phyloP scores from a whole-genome alignment of 208 protist genomes.

The Naegleria gruberi region DNA sequence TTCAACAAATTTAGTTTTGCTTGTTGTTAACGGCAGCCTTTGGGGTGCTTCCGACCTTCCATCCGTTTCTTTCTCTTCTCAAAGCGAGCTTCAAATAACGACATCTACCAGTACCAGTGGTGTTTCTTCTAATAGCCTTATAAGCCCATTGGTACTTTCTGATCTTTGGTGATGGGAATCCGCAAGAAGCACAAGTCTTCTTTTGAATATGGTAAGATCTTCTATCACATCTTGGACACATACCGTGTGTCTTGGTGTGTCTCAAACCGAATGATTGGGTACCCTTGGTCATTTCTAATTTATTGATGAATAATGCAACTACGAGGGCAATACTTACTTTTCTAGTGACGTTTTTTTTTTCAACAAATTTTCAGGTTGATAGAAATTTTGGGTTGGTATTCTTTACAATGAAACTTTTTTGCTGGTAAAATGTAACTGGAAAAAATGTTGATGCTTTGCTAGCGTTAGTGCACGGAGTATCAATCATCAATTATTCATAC shows the following conservation, averaged over 20 bases:
- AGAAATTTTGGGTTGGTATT: too few species aligned
- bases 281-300: slow-evolving; percentile 63
- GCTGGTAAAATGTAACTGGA: too few species aligned
- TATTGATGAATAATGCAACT: not conserved
- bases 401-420: too few species aligned
- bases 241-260: slow-evolving; percentile 86
- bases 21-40: not conserved
- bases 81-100: slow-evolving; percentile 91
- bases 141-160: slow-evolving; percentile 85
- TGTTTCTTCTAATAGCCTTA: slow-evolving; percentile 95
- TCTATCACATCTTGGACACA: slow-evolving; percentile 93
- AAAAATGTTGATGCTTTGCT: too few species aligned
- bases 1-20: not conserved
- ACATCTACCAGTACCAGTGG: slow-evolving; percentile 95
- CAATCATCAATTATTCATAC: too few species aligned
- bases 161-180: slow-evolving; percentile 88
- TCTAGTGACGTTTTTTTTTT: not conserved
- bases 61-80: slow-evolving; percentile 93
- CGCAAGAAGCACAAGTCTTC: slow-evolving; percentile 92
- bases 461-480: too few species aligned
- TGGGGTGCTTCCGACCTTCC: slow-evolving; percentile 56
- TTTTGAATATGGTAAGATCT: slow-evolving; percentile 96
- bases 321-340: not conserved
- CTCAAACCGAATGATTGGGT: slow-evolving; percentile 66
- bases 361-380: too few species aligned